Conservation (phyloP, 2,329 filamentous ascomycete genomes). For the Ascochyta pisi region DNA sequence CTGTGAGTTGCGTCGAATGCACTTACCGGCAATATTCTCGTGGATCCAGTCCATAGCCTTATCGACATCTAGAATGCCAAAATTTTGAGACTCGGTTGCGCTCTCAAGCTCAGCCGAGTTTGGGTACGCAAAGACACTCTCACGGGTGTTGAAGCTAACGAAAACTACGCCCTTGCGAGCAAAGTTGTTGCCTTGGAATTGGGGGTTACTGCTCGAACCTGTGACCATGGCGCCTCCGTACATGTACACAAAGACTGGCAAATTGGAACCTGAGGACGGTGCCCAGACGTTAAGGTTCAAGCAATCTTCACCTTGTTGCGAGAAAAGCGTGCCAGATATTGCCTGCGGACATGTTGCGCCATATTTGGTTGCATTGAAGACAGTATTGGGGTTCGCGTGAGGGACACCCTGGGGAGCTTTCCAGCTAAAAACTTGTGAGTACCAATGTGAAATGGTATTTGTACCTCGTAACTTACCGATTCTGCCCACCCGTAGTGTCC, state of each 20-base stretch:
- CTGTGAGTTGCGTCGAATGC: no score
- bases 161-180: conserved; percentile 34
- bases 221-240: conserved; percentile 54
- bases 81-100: conserved; percentile 32
- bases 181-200: conserved; percentile 52
- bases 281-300: conserved; percentile 47
- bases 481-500: conserved; percentile 31
- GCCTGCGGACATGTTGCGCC: conserved; percentile 35
- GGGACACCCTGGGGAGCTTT: conserved; percentile 25
- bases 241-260: conserved; percentile 53
- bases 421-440: conserved; percentile 22
- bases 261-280: conserved; percentile 20
- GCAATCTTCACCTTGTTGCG: conserved; percentile 45
- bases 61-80: conserved; percentile 49
- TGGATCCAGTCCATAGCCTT: conserved; percentile 48
- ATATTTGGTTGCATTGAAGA: conserved; percentile 29
- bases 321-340: conserved; percentile 28
- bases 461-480: conserved; percentile 20
- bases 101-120: conserved; percentile 48
- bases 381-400: conserved; percentile 14
- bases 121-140: conserved; percentile 51
- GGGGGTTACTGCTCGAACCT: conserved; percentile 50
- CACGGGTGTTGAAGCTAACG: conserved; percentile 38
- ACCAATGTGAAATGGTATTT: neutral
- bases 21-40: conserved; percentile 41